A percentile compares a stretch with the other conserved stretches of the same genome.
Conservation (phyloP, 2,329 filamentous ascomycete genomes). For the Talaromyces marneffei region DNA sequence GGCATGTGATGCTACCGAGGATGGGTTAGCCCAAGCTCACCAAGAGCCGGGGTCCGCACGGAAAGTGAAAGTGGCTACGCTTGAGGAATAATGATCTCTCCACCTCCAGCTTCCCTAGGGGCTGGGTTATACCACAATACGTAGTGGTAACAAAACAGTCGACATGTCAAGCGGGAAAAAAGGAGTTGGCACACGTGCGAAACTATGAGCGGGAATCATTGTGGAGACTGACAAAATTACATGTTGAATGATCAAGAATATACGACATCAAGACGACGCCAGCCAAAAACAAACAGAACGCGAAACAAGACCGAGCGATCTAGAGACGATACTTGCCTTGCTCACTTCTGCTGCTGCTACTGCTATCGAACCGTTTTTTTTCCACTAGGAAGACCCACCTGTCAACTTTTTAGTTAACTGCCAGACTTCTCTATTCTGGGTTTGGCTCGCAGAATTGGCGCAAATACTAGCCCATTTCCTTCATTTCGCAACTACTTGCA, state of each 20-base stretch:
- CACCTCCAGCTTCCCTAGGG: not conserved
- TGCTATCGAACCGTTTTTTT: not conserved
- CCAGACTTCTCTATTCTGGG: slow-evolving; percentile 7
- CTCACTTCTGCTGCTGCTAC: not conserved
- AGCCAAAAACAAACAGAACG: not conserved
- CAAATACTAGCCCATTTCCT: slow-evolving; percentile 1
- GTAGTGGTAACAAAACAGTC: not conserved
- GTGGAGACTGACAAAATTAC: not conserved
- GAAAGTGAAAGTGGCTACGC: not conserved
- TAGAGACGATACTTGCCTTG: not conserved
- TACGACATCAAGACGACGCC: not conserved
- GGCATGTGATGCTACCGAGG: slow-evolving; percentile 8
- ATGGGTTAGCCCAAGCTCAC: not conserved
- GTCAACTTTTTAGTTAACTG: slow-evolving; percentile 9
- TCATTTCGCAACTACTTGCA: slow-evolving; percentile 8
- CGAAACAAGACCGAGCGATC: not conserved
- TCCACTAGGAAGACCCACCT: slow-evolving; percentile 9
- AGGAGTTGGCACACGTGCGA: not conserved
- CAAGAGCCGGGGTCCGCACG: not conserved
- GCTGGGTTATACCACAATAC: not conserved
- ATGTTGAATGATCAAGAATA: not conserved
- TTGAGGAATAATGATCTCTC: slow-evolving; percentile 1
- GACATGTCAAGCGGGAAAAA: not conserved
- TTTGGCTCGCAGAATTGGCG: slow-evolving; percentile 5
- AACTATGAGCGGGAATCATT: not conserved